phyloP scores from a whole-genome alignment of 2,329 filamentous ascomycete genomes.

The Hyphodiscus sp. region DNA sequence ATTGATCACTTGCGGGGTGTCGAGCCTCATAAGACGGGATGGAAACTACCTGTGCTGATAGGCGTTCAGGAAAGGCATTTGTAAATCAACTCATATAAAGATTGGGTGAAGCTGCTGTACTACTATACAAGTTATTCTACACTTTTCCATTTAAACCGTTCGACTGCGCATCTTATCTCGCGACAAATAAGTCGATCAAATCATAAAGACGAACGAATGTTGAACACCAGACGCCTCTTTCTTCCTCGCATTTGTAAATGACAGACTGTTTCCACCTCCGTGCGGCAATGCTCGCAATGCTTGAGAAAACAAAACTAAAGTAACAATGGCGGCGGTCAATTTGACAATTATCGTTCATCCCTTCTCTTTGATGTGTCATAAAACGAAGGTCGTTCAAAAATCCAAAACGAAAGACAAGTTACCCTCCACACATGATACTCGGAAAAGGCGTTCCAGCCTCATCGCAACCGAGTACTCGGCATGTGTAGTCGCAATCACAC shows the following conservation, averaged over 20 bases:
- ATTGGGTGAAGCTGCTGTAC: constrained; percentile 1
- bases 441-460: neutral
- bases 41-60: neutral
- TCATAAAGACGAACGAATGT: neutral
- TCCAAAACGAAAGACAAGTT: neutral
- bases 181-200: neutral
- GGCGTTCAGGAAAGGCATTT: neutral
- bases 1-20: neutral
- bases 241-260: neutral
- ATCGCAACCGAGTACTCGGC: no score
- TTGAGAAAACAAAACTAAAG: neutral
- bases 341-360: neutral
- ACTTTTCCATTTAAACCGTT: neutral
- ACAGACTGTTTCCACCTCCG: neutral
- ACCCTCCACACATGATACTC: neutral
- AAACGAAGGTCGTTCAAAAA: neutral
- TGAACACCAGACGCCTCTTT: neutral
- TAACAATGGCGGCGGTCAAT: neutral
- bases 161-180: neutral
- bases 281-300: neutral
- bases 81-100: neutral
- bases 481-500: neutral
- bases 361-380: neutral
- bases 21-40: no score
- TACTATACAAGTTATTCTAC: constrained; percentile 7